Base-by-base conservation (phyloP, 2,329 filamentous ascomycete species). In the Pseudocercospora vitis region DNA sequence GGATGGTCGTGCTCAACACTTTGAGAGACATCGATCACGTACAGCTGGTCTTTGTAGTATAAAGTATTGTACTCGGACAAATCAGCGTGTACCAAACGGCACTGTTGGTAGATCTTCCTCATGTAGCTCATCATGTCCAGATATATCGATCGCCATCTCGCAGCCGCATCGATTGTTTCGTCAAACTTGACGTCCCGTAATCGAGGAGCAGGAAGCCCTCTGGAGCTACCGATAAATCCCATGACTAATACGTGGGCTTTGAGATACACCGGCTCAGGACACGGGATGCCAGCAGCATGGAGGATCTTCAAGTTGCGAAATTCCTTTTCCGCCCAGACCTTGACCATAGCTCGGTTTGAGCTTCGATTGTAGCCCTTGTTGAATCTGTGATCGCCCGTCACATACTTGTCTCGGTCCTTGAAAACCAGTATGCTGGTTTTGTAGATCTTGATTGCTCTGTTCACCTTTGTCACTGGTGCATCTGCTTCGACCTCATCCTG, bases 251-350 rank as follows among this genome's bases (percentile, higher is more conserved):
- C 92, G 67, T 99, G 91, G n/a, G 92, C 81, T 67, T 92, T 91
- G 46, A 99, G 83, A 64, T 87, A 86, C 56, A 97, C 78, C 2
- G 94, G 91, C 68, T 96, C 89, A 0, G 94, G 94, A 63, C 88
- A 95, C 4, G 91, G 88, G 50, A 99, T 96, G 6, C 88, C 89
- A 6, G 91, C 87, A 4, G 83, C 77, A 71, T 95, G 78, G 58
- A 99, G 86, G 52, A 94, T 82, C 62, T 90, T 86, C 66, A 99
- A 74, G 73, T 99, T 99, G 35, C 94, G 84, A 76, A 95, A 95
- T 74, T 99, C 94, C 75, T 99, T 99, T 75, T 99, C 92, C 0
- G 95, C 95, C 94, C 94, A 99, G 19, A 96, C 79, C 73, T 96
- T 95, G 63, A 99, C 92, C 92, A 97, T 97, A 63, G 92, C 91